Conservation (phyloP, 768 basidiomycete species). For the Mrakia frigida region DNA sequence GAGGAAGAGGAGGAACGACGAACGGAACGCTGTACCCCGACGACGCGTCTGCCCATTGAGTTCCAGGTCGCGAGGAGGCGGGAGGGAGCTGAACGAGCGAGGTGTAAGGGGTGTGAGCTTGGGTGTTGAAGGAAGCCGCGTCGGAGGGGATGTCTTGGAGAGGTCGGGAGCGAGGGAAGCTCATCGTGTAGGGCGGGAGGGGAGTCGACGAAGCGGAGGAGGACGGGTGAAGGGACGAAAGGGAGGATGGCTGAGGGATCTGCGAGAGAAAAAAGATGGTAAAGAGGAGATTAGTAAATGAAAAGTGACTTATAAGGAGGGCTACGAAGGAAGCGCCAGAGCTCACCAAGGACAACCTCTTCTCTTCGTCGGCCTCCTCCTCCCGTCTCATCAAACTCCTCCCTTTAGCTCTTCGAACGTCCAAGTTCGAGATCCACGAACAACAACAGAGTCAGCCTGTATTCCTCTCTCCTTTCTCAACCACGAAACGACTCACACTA, state of each 20-base stretch:
- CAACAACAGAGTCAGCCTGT: too few relatives aligned
- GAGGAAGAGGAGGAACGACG: neutral
- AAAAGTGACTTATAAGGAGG: too few relatives aligned
- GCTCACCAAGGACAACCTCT: neutral
- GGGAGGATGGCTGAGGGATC: neutral
- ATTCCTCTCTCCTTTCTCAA: neutral
- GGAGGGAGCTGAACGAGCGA: neutral
- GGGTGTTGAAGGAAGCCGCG: neutral
- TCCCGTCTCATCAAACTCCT: neutral
- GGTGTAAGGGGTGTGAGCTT: too few relatives aligned
- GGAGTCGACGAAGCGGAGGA: neutral
- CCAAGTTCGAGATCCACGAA: neutral
- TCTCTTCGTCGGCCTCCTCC: neutral
- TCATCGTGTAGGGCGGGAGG: neutral
- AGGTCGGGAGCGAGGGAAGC: neutral
- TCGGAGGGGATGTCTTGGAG: constrained; percentile 12
- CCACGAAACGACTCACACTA: neutral
- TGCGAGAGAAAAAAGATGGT: neutral
- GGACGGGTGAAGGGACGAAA: neutral
- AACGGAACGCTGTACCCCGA: neutral
- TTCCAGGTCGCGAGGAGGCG: neutral
- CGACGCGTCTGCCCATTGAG: neutral
- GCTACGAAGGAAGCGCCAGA: neutral
- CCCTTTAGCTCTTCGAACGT: neutral
- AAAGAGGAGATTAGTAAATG: neutral